Base-by-base conservation (phyloP, 2,329 filamentous ascomycete species). In the Ophioceras dolichostomum region DNA sequence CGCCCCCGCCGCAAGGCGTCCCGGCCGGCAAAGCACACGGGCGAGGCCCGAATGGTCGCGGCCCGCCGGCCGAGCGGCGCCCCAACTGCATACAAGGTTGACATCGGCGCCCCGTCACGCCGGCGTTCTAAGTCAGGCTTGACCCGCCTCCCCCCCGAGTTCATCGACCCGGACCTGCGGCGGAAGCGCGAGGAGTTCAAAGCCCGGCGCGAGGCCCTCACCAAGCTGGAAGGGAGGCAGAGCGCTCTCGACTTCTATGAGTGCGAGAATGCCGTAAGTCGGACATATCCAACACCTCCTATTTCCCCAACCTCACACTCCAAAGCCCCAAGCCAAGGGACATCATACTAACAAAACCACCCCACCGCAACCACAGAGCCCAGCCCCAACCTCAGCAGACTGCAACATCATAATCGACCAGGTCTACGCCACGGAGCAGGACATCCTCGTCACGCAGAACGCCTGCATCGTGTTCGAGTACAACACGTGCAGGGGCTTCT, bases 401-500 rank as follows among this genome's bases (percentile, higher is more conserved):
- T 60, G 57, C 50, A 45, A 51, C 34, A 42, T 39, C 14, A 47
- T 59, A 27, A 48, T 56, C 45, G 41, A 45, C 45, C 47, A 56
- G 31, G 49, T 60, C 6, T 39, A 47, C 22, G 47, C 41, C 10
- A 43, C 51, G 18, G 44, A 50, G 37, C 46, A 53, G 36, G 41
- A 50, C 7, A 42, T 58, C 21, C 46, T 52, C 16, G 42, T 60
- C 16, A 40, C 52, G 19, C 37, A 50, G 24, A 53, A 49, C 41
- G 44, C 53, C 16, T 60, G 57, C 45, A 46, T 59, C 14, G 40
- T 49, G 22, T 60, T 56, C 43, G 41, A 49, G n/a, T 56, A 43
- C 41, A 27, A 46, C 20, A 57, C 55, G n/a, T 60, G 57, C 45
- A 49, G 51, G 48, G 57, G 48, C 32, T 59, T 58, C 49, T 60